Conservation (phyloP, 805 yeast species). For the Saccharomycopsis capsularis region DNA sequence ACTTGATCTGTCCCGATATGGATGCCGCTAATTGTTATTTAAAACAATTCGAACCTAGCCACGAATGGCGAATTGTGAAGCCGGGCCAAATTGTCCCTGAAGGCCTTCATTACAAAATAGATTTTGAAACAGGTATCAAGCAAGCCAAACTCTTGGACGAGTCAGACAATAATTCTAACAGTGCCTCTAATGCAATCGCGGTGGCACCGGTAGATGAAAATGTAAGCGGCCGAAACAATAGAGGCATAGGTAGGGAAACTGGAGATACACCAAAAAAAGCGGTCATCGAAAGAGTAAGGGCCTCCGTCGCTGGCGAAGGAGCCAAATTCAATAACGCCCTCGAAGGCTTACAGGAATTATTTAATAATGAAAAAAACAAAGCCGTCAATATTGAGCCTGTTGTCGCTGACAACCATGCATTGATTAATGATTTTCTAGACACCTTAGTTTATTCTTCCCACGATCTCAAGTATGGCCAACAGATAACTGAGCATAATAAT, state of each 20-base stretch:
- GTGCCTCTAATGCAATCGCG: not conserved
- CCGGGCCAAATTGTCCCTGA: slow-evolving; percentile 74
- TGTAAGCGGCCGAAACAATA: not conserved
- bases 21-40: slow-evolving; percentile 55
- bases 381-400: not conserved
- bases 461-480: slow-evolving; percentile 18
- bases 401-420: not conserved
- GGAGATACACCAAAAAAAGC: slow-evolving; percentile 7
- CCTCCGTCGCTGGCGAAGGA: slow-evolving; percentile 9
- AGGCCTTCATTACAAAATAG: slow-evolving; percentile 55
- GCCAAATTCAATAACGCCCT: slow-evolving; percentile 2
- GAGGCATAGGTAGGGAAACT: not conserved
- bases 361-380: not conserved
- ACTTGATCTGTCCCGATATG: slow-evolving; percentile 35
- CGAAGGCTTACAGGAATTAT: not conserved
- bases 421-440: slow-evolving; percentile 12
- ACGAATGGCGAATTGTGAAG: slow-evolving; percentile 61
- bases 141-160: slow-evolving; percentile 58
- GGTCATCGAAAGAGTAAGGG: slow-evolving; percentile 4
- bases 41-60: slow-evolving; percentile 50
- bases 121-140: slow-evolving; percentile 61
- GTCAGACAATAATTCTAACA: slow-evolving; percentile 20
- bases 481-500: slow-evolving; percentile 11
- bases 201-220: not conserved
- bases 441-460: slow-evolving; percentile 15